These are phyloP conservation scores for Phialophora verrucosa DNA, from an alignment of 2,329 filamentous ascomycete species.

Conservation along the genomic window DNA sequence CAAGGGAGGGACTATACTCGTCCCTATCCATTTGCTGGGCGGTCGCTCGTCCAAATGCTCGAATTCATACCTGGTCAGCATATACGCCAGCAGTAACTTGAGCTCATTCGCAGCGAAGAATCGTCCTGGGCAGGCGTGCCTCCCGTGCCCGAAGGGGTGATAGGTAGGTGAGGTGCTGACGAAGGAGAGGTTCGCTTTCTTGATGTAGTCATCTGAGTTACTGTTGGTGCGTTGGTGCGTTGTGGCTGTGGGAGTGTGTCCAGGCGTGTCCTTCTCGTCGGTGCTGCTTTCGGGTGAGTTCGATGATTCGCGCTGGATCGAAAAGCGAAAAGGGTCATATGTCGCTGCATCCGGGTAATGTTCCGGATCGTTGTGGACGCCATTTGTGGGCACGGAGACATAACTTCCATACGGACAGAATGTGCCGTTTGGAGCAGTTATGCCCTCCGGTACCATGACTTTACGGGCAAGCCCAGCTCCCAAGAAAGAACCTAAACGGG, in stretches of 20 bases:
- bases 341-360: conserved; percentile 50
- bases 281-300: conserved; percentile 7
- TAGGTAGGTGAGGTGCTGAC: conserved; percentile 60
- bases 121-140: conserved; percentile 52
- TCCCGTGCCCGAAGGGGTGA: conserved; percentile 63
- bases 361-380: conserved; percentile 56
- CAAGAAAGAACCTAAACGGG: conserved; percentile 50
- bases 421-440: conserved; percentile 50
- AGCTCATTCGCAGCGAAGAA: conserved; percentile 42
- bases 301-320: conserved; percentile 50
- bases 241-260: neutral
- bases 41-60: conserved; percentile 26
- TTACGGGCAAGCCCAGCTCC: conserved; percentile 41
- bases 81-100: conserved; percentile 42
- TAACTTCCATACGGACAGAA: conserved; percentile 53
- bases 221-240: conserved; percentile 2
- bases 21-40: conserved; percentile 27
- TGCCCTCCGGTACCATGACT: conserved; percentile 40
- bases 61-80: conserved; percentile 44
- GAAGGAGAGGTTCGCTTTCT: conserved; percentile 54
- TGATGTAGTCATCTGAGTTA: conserved; percentile 38
- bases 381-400: conserved; percentile 53
- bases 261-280: conserved; percentile 6
- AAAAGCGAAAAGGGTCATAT: conserved; percentile 60
- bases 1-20: conserved; percentile 29